Conservation (phyloP, 2,329 filamentous ascomycete species). For the Fusarium zealandicum region DNA sequence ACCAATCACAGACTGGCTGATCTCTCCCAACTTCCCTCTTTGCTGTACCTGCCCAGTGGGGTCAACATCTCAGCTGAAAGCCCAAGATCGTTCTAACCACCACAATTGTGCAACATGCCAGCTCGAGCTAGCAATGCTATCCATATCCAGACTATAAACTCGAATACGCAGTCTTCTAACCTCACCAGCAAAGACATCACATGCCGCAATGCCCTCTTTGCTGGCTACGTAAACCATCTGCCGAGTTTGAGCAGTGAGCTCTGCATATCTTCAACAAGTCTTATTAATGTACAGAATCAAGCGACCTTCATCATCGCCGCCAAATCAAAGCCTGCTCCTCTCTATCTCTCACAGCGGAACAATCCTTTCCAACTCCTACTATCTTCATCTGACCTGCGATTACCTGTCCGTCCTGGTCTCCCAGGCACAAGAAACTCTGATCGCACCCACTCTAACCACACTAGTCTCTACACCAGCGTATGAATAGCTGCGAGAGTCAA, state of each 20-base stretch:
- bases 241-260: constrained; percentile 3
- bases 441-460: constrained; percentile 8
- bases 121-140: constrained; percentile 1
- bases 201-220: constrained; percentile 1
- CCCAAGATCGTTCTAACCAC: constrained; percentile 6
- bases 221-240: background rate
- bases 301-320: constrained; percentile 5
- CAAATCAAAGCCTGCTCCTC: constrained; percentile 3
- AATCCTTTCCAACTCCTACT: constrained; percentile 10
- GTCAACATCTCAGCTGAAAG: constrained; percentile 1
- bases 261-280: background rate
- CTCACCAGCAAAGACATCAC: constrained; percentile 7
- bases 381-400: background rate
- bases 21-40: constrained; percentile 32
- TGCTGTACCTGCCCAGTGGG: constrained; percentile 17
- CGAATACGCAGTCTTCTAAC: background rate
- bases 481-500: constrained; percentile 10
- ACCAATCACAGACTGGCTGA: background rate
- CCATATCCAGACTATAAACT: background rate
- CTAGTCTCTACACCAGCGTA: constrained; percentile 12
- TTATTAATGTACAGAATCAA: constrained; percentile 7
- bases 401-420: constrained; percentile 10
- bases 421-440: constrained; percentile 19
- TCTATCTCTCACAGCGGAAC: constrained; percentile 15
- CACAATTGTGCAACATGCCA: constrained; percentile 4